Evolutionary conservation across 345 rosid genomes (phyloP).

Genomic region (Melaleuca alternifolia): DNA sequence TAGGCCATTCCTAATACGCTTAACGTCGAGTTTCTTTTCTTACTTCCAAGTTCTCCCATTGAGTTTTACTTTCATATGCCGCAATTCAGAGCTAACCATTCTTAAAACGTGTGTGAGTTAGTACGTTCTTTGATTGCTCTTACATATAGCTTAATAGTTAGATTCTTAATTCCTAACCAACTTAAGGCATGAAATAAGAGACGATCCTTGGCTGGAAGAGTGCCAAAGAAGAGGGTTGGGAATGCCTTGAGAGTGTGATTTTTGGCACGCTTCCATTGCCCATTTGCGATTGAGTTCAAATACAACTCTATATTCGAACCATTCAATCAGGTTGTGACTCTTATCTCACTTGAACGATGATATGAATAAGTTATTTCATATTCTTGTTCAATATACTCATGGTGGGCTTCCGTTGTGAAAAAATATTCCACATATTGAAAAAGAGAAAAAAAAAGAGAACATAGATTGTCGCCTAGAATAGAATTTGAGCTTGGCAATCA

Average conservation of each 20-base stretch:
- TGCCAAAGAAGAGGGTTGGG: not conserved
- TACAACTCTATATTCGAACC: not conserved
- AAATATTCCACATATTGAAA: not conserved
- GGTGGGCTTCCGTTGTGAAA: not conserved
- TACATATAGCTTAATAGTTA: not conserved
- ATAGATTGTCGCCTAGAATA: not conserved
- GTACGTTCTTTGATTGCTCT: not conserved
- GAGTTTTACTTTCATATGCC: not conserved
- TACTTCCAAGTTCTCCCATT: not conserved
- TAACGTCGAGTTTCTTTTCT: not conserved
- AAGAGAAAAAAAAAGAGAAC: not conserved
- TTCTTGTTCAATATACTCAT: not conserved
- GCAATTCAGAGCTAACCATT: not conserved
- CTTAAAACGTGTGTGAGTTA: not conserved
- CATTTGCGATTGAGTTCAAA: not conserved
- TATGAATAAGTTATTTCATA: not conserved
- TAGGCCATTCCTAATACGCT: not conserved
- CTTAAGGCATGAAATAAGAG: not conserved
- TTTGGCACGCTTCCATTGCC: rapidly evolving
- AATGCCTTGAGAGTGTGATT: not conserved
- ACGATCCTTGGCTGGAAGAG: not conserved
- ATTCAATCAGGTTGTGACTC: rapidly evolving
- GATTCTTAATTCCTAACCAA: not conserved
- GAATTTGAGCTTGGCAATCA: not conserved
- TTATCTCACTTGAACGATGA: not conserved